Conservation (phyloP, 331 rosid genomes). For the Ulmus americana region DNA sequence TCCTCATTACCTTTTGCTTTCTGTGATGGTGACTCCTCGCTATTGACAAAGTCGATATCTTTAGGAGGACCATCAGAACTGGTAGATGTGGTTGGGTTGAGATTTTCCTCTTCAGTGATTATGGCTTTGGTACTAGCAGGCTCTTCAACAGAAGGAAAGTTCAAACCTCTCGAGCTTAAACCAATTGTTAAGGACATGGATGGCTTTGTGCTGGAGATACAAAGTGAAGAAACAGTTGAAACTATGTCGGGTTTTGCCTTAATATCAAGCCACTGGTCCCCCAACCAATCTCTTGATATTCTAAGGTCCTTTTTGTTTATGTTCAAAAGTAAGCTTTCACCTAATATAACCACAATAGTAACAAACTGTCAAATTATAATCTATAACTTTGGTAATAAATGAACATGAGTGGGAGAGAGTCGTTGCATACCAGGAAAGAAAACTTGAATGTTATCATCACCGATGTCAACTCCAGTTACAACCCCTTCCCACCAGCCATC, state of each 20-base stretch:
- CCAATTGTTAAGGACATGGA: conserved; percentile 32
- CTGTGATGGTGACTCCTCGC: conserved; percentile 32
- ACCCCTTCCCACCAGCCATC: conserved; percentile 99
- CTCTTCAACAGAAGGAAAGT: conserved; percentile 34
- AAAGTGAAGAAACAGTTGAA: conserved; percentile 35
- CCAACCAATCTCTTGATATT: conserved; percentile 82
- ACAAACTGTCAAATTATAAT: conserved; percentile 10
- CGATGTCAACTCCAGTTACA: conserved; percentile 45
- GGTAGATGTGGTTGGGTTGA: conserved; percentile 21
- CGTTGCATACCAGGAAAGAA: conserved; percentile 62
- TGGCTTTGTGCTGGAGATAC: conserved; percentile 35
- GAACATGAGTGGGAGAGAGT: background rate
- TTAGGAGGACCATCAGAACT: conserved; percentile 34
- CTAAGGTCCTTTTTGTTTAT: conserved; percentile 60
- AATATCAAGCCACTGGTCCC: conserved; percentile 59
- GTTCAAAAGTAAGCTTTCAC: conserved; percentile 62
- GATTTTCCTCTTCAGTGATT: conserved; percentile 34
- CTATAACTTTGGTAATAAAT: conserved; percentile 3
- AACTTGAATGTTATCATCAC: conserved; percentile 44
- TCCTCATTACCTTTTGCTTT: conserved; percentile 31
- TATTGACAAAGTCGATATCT: conserved; percentile 23
- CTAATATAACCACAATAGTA: conserved; percentile 34
- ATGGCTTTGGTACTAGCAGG: conserved; percentile 28
- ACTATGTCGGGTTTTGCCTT: conserved; percentile 60
- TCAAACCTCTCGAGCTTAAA: conserved; percentile 32